phyloP scores from a whole-genome alignment of 2,329 filamentous ascomycete species.

The Paradendryphiella salina region DNA sequence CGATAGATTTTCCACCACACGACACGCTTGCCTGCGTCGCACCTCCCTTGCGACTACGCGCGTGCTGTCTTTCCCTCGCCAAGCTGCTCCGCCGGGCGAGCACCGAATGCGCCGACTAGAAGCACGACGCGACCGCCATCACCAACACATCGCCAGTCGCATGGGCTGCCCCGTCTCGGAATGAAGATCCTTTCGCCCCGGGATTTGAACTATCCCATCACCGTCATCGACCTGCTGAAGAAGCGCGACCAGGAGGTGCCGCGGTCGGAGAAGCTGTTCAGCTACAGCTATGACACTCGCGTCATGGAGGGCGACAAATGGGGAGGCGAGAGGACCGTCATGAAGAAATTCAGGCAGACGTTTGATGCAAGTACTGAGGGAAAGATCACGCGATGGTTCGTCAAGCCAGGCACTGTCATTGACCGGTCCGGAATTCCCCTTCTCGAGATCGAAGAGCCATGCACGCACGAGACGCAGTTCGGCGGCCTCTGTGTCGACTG shows the following conservation, averaged over 20 bases:
- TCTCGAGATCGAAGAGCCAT: conserved; percentile 85
- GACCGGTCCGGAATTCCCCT: conserved; percentile 55
- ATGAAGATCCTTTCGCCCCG: conserved; percentile 56
- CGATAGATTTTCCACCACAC: background rate
- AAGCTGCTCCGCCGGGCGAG: conserved; percentile 15
- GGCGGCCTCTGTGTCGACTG: conserved; percentile 88
- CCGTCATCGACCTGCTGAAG: conserved; percentile 82
- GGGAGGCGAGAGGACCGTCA: conserved; percentile 70
- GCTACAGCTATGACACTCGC: conserved; percentile 82
- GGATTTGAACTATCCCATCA: conserved; percentile 86
- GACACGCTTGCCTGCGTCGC: background rate
- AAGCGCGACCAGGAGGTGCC: conserved; percentile 72
- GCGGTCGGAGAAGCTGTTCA: conserved; percentile 76
- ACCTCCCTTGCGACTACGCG: conserved; percentile 2
- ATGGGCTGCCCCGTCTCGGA: conserved; percentile 40
- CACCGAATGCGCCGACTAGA: conserved; percentile 40
- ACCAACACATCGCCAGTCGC: conserved; percentile 25
- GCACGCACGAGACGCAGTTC: conserved; percentile 87
- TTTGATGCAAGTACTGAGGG: conserved; percentile 87
- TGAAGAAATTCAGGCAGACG: conserved; percentile 72
- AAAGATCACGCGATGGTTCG: conserved; percentile 73
- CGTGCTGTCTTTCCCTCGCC: background rate
- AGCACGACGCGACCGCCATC: conserved; percentile 34
- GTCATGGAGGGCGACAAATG: conserved; percentile 70
- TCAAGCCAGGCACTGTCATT: conserved; percentile 67